phyloP scores from a whole-genome alignment of 78 protist species.

The Emiliania huxleyi region DNA sequence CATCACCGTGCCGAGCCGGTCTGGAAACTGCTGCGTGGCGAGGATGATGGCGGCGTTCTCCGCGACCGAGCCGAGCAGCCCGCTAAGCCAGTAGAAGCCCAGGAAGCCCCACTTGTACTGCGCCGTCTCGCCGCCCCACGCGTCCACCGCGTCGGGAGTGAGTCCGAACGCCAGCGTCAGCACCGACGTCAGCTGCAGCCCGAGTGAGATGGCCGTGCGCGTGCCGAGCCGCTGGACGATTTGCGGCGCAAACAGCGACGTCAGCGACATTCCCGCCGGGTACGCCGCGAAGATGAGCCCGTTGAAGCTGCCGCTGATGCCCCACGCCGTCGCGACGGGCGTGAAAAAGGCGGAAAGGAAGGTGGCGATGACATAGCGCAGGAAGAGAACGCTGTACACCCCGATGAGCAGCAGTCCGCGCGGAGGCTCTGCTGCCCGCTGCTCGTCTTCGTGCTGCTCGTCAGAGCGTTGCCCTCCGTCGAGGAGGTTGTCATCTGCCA shows the following conservation, averaged over 20 bases:
- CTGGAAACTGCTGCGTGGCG: not conserved
- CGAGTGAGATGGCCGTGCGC: not conserved
- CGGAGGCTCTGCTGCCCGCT: no score
- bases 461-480: no score
- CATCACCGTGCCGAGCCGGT: conserved; percentile 14
- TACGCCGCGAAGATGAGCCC: conserved; percentile 39
- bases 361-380: conserved; percentile 22
- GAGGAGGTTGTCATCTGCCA: no score
- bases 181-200: not conserved
- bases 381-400: not conserved
- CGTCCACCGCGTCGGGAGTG: conserved; percentile 4
- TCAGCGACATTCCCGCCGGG: conserved; percentile 37
- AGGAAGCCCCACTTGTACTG: not conserved
- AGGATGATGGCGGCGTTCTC: conserved; percentile 32
- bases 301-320: not conserved
- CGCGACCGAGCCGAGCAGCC: conserved; percentile 14
- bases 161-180: conserved; percentile 19
- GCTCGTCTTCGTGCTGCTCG: no score
- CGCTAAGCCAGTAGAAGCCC: not conserved
- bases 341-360: conserved; percentile 32
- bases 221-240: not conserved
- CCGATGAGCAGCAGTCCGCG: not conserved
- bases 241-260: not conserved
- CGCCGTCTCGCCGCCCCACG: not conserved
- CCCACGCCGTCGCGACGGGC: not conserved